Conservation (phyloP, 192 early-diverging fungal species). For the Coemansia sp. region DNA sequence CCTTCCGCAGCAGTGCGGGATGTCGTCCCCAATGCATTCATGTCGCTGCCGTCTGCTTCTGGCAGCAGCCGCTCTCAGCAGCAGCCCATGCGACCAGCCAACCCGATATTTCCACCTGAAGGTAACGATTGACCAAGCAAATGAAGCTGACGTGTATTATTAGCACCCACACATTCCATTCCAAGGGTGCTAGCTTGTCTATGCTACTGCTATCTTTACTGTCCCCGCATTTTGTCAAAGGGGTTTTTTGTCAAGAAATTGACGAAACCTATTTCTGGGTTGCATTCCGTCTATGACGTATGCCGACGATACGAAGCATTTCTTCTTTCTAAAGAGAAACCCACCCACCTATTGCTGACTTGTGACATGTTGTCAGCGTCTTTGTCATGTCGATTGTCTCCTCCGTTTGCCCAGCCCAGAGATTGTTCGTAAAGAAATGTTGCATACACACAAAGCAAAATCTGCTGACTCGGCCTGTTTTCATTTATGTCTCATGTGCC, state of each 20-base stretch:
- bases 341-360: no score
- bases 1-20: conserved; percentile 9
- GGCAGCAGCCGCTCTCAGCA: conserved; percentile 21
- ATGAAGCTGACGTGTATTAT: background rate
- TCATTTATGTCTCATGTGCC: background rate
- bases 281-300: background rate
- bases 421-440: no score
- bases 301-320: background rate
- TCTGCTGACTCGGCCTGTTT: background rate
- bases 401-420: no score
- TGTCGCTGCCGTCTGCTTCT: conserved; percentile 29
- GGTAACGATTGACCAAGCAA: conserved; percentile 8
- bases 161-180: conserved; percentile 1
- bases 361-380: no score
- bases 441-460: no score
- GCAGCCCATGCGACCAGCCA: conserved; percentile 13
- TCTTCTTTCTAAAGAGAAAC: background rate
- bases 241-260: background rate
- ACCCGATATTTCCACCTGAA: conserved; percentile 25
- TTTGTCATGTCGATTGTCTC: no score
- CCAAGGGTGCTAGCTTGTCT: background rate
- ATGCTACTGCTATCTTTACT: conserved; percentile 1
- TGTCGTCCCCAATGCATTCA: conserved; percentile 14
- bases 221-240: background rate
- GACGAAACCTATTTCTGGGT: background rate